Evolutionary conservation across 2,329 filamentous ascomycete species (phyloP), one percentile per base, ranked within the genome.

Genomic region (Nemania abortiva): DNA sequence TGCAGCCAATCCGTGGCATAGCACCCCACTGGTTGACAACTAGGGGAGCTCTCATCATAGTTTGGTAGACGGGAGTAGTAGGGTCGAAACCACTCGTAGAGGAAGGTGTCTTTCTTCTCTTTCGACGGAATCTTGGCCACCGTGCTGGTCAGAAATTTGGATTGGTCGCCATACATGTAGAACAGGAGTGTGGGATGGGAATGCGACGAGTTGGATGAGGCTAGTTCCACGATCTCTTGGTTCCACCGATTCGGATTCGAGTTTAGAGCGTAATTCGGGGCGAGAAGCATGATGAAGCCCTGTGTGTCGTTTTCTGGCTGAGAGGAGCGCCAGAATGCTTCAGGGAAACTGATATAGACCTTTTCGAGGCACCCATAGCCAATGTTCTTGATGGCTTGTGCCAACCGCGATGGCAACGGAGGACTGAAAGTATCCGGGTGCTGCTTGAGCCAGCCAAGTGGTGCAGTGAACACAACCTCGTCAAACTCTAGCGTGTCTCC

Each of bases 141-240:
- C 20, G 81, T 78, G 13, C 80, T 79, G 0, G 86, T 89, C 54
- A 92, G 78, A 74, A 87, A 83, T 9, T 80, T 79, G 0, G 88
- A 89, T 77, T 90, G 88, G 22, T 85, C 86, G 45, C 91, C 91
- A 75, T 89, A 91, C 42, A 86, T 90, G 82, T 94, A 97, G 85
- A 97, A 97, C 29, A 97, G 87, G 3, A 97, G 85, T 0, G 93
- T 97, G 7, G 94, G 92, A 68, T 97, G 94, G 0, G 90, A 86
- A 59, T 83, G 84, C 1, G 82, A 76, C 0, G 77, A 74, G 0
- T 88, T 85, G 1, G 97, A 84, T 1, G 90, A 89, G 50, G 91
- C 90, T 24, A 97, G 86, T 66, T 95, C 94, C 66, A 97, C 85
- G 62, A 89, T 87, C 81, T 95, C 91, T 79, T 93, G 91, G 70